Evolutionary conservation across 192 early-diverging fungal genomes (phyloP), one percentile per base, ranked within the genome.

Genomic region (Gamsiella multidivaricata): DNA sequence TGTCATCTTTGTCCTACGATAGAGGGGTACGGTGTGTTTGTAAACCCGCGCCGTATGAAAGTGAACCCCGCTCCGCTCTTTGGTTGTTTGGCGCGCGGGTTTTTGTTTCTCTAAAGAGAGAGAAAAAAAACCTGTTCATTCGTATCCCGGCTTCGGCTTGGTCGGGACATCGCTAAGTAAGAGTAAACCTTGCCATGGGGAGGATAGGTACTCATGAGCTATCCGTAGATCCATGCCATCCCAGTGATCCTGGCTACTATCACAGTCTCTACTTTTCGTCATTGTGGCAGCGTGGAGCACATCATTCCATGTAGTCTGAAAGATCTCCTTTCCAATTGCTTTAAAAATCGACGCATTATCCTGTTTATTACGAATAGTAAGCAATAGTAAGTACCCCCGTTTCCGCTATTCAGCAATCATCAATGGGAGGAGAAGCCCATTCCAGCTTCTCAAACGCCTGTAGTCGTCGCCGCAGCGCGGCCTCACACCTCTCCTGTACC

Each of bases 391-490:
- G 36, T 41, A 37, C 36, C 11, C 23, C 43, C 15, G 9, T 7
- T 2, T 9, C 22, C 15, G 7, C 34, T 33, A 22, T 10, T 31
- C 59, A 79, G 41, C 67, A 69, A 28, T 69, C 66, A 31, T 80
- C 63, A 33, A 71, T 71, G 8, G 70, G 70, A 9, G 81, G 81
- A 29, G 81, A 82, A 2, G 68, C 57, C 87, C 87, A 88, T 29
- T 75, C 62, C 55, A 62, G 72, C 63, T 86, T 78, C 18, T 73
- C 70, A 55, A 79, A 80, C 3, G 67, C 71, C 12, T 66, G 61
- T n/a, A 88, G 45, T 18, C 83, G 54, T 11, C 36, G 32, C 33
- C 61, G 25, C 20, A 88, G 80, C 23, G 80, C 60, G 8, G 64
- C 25, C 25, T 82, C 61, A 34, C 68, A 58, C 9, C 57, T 61